Evolutionary conservation across 1,139 yeast species (phyloP), one percentile per base, ranked within the genome.

Genomic region (Trichomonascaceae sp.): DNA sequence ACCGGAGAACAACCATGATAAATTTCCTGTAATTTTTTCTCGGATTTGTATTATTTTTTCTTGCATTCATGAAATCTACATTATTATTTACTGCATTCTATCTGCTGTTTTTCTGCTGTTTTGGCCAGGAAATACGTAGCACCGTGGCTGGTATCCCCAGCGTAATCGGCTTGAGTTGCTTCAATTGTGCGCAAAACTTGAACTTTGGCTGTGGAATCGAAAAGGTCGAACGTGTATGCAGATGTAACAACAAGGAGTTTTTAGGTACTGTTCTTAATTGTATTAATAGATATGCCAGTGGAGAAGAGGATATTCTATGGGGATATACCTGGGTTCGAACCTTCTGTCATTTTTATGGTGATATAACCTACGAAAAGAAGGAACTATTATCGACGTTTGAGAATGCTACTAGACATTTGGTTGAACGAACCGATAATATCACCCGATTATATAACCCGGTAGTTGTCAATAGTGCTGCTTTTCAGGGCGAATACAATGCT

Each of bases 141-240:
- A 50, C 45, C 13, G 45, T 60, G 36, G 60, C 60, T 27, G 65
- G 65, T 1, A 53, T 62, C 22, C 57, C 60, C 38, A 61, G 64
- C 38, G 57, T 55, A 1, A 47, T 63, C 15, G 66, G 66, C 2
- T 52, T 55, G 43, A 63, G 62, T 5, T 63, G 66, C 51, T 63
- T 63, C 63, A 62, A 58, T 49, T 60, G 64, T 41, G 66, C 65
- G n/a, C 47, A 44, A 17, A 52, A 45, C 36, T 62, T 59, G 60
- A 51, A 60, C 41, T 60, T 58, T 43, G 61, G 63, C 7, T 63
- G 65, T 47, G 55, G 53, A 17, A 48, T 43, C 2, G 60, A 56
- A 38, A 45, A 49, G 6, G 22, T 55, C 8, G 38, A 50, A 4
- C 47, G 53, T 8, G 38, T 53, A 4, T 63, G 66, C 54, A 51